Evolutionary conservation across 2,329 filamentous ascomycete genomes (phyloP).

Genomic region (Thelonectria discophora): DNA sequence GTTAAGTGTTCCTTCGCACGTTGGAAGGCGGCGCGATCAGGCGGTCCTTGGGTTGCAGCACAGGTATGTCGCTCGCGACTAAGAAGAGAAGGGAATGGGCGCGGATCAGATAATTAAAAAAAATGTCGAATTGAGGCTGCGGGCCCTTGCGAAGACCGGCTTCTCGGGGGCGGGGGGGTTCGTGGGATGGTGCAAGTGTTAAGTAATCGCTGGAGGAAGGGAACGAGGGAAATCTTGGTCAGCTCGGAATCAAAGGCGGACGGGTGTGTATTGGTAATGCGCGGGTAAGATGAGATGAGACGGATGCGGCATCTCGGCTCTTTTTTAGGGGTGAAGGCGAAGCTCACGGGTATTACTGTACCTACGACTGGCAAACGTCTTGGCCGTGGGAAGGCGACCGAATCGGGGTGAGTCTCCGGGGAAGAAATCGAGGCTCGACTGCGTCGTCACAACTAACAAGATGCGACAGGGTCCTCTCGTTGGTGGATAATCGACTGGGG

Average conservation of each 20-base stretch:
- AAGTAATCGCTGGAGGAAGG: constrained; percentile 20
- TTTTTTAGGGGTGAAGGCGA: constrained; percentile 3
- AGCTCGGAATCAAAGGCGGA: constrained; percentile 3
- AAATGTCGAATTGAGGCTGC: constrained; percentile 1
- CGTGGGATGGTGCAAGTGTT: constrained; percentile 12
- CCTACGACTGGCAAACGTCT: constrained; percentile 2
- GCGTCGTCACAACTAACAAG: constrained; percentile 9
- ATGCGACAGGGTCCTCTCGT: constrained; percentile 18
- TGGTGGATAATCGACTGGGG: constrained; percentile 14
- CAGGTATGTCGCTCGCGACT: constrained; percentile 7
- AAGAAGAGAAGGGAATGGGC: constrained; percentile 27
- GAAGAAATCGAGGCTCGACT: neutral
- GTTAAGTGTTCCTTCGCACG: constrained; percentile 6
- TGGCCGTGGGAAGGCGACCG: neutral
- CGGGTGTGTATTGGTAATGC: neutral
- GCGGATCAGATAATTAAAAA: constrained; percentile 21
- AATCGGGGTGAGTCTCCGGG: constrained; percentile 2
- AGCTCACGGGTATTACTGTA: constrained; percentile 1
- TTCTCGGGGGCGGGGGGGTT: constrained; percentile 20
- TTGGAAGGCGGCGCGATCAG: neutral
- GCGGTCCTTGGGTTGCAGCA: constrained; percentile 3
- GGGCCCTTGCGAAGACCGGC: constrained; percentile 26
- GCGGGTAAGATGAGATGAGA: constrained; percentile 23
- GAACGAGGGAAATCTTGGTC: constrained; percentile 6
- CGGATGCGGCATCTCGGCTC: constrained; percentile 23